Evolutionary conservation across 257 asterid genomes (phyloP).

Genomic region (Przewalskia tangutica): DNA sequence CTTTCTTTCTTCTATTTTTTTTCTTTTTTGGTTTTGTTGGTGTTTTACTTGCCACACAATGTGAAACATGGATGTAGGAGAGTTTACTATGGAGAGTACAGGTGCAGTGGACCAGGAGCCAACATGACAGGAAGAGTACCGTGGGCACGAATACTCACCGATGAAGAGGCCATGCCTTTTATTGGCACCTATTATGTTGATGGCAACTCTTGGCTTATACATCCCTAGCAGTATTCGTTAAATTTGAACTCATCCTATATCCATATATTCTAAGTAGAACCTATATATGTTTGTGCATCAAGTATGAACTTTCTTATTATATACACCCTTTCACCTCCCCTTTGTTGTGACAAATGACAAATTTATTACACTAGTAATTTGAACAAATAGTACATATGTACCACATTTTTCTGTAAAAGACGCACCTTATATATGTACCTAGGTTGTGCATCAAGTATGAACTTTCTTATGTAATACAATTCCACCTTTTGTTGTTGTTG

Average conservation of each 20-base stretch:
- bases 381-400: background rate
- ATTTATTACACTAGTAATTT: background rate
- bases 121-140: constrained; percentile 32
- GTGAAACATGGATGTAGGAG: constrained; percentile 14
- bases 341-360: background rate
- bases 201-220: constrained; percentile 39
- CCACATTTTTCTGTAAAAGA: too few relatives aligned
- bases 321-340: background rate
- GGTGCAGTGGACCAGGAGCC: constrained; percentile 47
- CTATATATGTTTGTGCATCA: background rate
- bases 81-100: constrained; percentile 51
- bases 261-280: background rate
- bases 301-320: background rate
- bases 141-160: constrained; percentile 33
- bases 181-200: constrained; percentile 35
- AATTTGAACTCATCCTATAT: background rate
- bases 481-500: too few relatives aligned
- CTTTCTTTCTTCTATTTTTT: too few relatives aligned
- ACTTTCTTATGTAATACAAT: too few relatives aligned
- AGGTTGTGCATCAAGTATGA: too few relatives aligned
- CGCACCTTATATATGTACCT: too few relatives aligned
- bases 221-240: constrained; percentile 9
- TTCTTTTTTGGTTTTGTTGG: background rate
- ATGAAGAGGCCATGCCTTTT: constrained; percentile 46
- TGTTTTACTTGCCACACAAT: background rate